Evolutionary conservation across 2,329 filamentous ascomycete species (phyloP), one percentile per base, ranked within the genome.

Genomic region (Diplodia seriata): DNA sequence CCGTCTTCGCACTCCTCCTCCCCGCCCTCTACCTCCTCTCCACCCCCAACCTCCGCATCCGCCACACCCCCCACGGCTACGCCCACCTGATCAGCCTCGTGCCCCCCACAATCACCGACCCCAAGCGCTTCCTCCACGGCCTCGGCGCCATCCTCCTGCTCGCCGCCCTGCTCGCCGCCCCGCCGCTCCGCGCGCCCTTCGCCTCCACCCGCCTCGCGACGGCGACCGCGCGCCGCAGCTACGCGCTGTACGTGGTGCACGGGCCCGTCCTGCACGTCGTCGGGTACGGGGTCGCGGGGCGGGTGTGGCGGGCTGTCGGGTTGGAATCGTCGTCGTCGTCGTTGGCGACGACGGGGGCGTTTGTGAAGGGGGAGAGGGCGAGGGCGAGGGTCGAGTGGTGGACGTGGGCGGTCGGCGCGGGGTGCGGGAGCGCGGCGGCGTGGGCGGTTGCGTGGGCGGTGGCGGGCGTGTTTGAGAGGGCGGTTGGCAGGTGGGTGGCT

Each of bases 91-190:
- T 26, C n/a, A 26, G 9, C 20, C 14, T 66, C 64, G 40, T 57
- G 4, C 64, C 64, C 2, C 15, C 23, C 23, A 9, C 36, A 38
- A 57, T 66, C 38, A 33, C 64, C n/a, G 64, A 66, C 53, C 53
- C 64, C 7, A 66, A 66, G 20, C 64, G 64, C 40, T 55, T 57
- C 36, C 40, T 66, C 18, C 64, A 66, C 26, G 64, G 64, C 53
- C 12, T 31, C 51, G 64, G 64, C 38, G 64, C 64, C 64, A 6
- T 57, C 23, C 38, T 55, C 3, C 63, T 66, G 8, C 23, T 66
- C 15, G 36, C 40, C 0, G 36, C 63, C 9, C 53, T 57, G 3
- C 1, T 15, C 36, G 2, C 2, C 20, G 31, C 18, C 2, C 51
- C 63, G 9, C 11, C 50, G 23, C 40, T 66, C 4, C 63, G 47